phyloP scores from a whole-genome alignment of 2,329 filamentous ascomycete species.

The Epichloe scottii region DNA sequence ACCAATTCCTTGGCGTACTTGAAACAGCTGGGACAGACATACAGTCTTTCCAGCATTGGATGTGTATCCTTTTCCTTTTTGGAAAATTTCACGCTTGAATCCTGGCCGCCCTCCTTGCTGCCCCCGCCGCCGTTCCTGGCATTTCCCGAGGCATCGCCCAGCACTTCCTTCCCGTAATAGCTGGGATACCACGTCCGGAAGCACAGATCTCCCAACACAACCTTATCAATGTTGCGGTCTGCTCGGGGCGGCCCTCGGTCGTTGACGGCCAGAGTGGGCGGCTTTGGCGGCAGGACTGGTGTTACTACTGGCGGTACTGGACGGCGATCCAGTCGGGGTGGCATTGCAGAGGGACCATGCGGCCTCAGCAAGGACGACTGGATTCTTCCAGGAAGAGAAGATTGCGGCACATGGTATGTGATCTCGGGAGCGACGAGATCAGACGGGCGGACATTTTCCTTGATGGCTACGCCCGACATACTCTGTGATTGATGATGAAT shows the following conservation, averaged over 20 bases:
- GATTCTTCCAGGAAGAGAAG: conserved; percentile 13
- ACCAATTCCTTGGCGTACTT: conserved; percentile 64
- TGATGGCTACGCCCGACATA: conserved; percentile 5
- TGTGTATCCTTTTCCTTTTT: conserved; percentile 23
- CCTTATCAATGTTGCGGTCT: conserved; percentile 73
- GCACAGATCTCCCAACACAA: conserved; percentile 70
- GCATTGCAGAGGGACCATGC: conserved; percentile 20
- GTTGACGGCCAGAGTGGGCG: conserved; percentile 14
- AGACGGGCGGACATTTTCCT: conserved; percentile 18
- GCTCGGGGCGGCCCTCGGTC: conserved; percentile 27
- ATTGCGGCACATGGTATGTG: conserved; percentile 26
- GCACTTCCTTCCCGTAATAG: conserved; percentile 66
- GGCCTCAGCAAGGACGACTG: conserved; percentile 21
- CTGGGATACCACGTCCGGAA: conserved; percentile 91
- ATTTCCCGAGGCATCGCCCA: conserved; percentile 35
- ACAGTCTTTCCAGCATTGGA: conserved; percentile 53
- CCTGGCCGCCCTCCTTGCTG: conserved; percentile 17
- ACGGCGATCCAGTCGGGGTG: conserved; percentile 17
- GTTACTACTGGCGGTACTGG: conserved; percentile 17
- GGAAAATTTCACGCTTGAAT: conserved; percentile 15
- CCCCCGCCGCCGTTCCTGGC: conserved; percentile 13
- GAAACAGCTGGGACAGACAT: conserved; percentile 88
- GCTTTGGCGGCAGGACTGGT: conserved; percentile 24
- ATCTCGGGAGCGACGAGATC: conserved; percentile 28
- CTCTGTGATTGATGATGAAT: conserved; percentile 1